Evolutionary conservation across 345 rosid genomes (phyloP).

Genomic region (Murraya paniculata): DNA sequence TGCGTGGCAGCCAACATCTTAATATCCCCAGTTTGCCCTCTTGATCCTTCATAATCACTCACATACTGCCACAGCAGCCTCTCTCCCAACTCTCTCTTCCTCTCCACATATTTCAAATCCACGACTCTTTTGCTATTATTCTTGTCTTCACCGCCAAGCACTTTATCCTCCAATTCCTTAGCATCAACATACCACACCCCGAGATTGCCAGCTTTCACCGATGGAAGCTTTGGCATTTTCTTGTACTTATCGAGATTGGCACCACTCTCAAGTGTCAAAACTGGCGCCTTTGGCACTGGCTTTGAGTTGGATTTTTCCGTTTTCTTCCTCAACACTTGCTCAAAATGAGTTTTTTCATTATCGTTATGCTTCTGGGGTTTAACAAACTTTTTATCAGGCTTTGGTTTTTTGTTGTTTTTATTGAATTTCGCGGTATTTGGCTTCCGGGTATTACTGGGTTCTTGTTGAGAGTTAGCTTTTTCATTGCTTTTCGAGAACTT

Average conservation of each 20-base stretch:
- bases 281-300: slow-evolving; percentile 54
- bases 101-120: slow-evolving; percentile 56
- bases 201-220: slow-evolving; percentile 64
- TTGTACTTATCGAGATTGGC: slow-evolving; percentile 37
- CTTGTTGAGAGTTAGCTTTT: slow-evolving; percentile 13
- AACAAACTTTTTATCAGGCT: slow-evolving; percentile 2
- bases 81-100: slow-evolving; percentile 78
- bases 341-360: neutral
- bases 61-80: slow-evolving; percentile 76
- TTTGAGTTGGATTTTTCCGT: slow-evolving; percentile 8
- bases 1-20: slow-evolving; percentile 85
- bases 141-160: slow-evolving; percentile 42
- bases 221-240: slow-evolving; percentile 63
- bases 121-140: slow-evolving; percentile 41
- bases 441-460: slow-evolving; percentile 10
- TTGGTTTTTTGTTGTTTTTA: neutral
- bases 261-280: slow-evolving; percentile 41
- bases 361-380: slow-evolving; percentile 4
- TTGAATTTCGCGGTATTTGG: slow-evolving; percentile 15
- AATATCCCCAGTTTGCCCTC: slow-evolving; percentile 78
- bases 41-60: slow-evolving; percentile 55
- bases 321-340: neutral
- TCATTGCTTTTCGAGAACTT: slow-evolving; percentile 11
- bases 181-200: slow-evolving; percentile 81
- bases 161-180: slow-evolving; percentile 66